A percentile compares a stretch with the other conserved stretches of the same genome.
These are phyloP conservation scores for Elsinoe necatrix DNA, from an alignment of 2,329 filamentous ascomycete species.

Conservation along the genomic window DNA sequence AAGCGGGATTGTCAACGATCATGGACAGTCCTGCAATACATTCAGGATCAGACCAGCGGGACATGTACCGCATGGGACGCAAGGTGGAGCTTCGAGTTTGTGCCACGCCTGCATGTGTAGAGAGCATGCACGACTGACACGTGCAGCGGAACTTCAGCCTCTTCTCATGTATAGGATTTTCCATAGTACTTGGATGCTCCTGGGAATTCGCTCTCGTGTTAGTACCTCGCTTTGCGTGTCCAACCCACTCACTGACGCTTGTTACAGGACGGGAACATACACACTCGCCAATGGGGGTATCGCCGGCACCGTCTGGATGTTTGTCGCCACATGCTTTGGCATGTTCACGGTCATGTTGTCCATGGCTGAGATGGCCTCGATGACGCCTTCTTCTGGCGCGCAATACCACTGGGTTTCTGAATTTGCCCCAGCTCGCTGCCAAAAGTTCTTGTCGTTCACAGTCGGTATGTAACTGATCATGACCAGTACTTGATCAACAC, in stretches of 20 bases:
- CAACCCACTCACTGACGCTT: not conserved
- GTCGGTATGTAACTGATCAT: conserved; percentile 19
- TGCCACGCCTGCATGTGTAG: not conserved
- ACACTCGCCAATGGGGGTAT: conserved; percentile 26
- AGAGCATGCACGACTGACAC: not conserved
- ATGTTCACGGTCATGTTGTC: conserved; percentile 28
- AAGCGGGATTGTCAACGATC: conserved; percentile 3
- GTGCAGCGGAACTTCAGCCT: conserved; percentile 22
- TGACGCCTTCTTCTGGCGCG: conserved; percentile 32
- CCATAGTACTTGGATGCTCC: conserved; percentile 26
- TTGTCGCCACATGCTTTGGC: conserved; percentile 28
- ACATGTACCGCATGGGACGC: conserved; percentile 15
- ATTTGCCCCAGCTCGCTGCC: conserved; percentile 29
- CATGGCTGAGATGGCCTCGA: conserved; percentile 28
- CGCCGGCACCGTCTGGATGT: conserved; percentile 30
- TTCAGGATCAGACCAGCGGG: conserved; percentile 13
- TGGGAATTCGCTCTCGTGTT: conserved; percentile 22
- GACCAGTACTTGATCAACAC: not conserved
- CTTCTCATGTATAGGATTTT: conserved; percentile 25
- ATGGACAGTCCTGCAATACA: conserved; percentile 9
- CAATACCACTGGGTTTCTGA: conserved; percentile 33
- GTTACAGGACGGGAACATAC: conserved; percentile 10
- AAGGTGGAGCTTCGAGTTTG: conserved; percentile 13
- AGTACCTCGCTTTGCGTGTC: not conserved
- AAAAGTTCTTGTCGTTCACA: conserved; percentile 30